These are phyloP conservation scores for Pythium brachiatum DNA, from an alignment of 352 stramenopile species.

Conservation along the genomic window DNA sequence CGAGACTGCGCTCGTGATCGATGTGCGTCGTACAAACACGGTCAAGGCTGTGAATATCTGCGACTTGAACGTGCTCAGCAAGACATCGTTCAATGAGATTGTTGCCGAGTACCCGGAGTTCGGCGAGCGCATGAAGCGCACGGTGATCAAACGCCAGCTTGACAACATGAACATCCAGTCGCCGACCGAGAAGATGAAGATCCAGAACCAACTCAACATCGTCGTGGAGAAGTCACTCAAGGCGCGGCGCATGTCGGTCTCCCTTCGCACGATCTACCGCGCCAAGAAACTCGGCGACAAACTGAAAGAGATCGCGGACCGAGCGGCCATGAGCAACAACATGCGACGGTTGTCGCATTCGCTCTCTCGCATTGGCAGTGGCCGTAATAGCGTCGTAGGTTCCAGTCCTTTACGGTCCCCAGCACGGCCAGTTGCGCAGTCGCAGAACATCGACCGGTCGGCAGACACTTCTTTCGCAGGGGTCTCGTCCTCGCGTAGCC, in stretches of 20 bases:
- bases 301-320: constrained; percentile 79
- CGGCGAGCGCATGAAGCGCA: constrained; percentile 76
- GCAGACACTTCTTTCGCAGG: background rate
- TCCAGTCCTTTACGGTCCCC: background rate
- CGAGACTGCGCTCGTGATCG: constrained; percentile 74
- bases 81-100: constrained; percentile 78
- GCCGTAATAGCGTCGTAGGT: background rate
- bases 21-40: constrained; percentile 75
- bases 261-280: constrained; percentile 70
- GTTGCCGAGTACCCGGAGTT: constrained; percentile 78
- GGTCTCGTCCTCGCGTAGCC: background rate
- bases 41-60: constrained; percentile 77
- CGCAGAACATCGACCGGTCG: background rate
- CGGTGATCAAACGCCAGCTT: constrained; percentile 76
- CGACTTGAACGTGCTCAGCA: constrained; percentile 78
- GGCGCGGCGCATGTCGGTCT: constrained; percentile 64
- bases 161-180: constrained; percentile 87
- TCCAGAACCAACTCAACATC: constrained; percentile 73
- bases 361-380: background rate
- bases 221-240: constrained; percentile 82
- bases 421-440: background rate
- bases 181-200: constrained; percentile 63
- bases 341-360: constrained; percentile 26
- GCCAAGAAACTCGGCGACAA: constrained; percentile 80
- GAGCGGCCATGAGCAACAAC: constrained; percentile 34